These are phyloP conservation scores for Eragrostis nindensis DNA, from an alignment of 176 grass and related monocot genomes.

Conservation along the genomic window DNA sequence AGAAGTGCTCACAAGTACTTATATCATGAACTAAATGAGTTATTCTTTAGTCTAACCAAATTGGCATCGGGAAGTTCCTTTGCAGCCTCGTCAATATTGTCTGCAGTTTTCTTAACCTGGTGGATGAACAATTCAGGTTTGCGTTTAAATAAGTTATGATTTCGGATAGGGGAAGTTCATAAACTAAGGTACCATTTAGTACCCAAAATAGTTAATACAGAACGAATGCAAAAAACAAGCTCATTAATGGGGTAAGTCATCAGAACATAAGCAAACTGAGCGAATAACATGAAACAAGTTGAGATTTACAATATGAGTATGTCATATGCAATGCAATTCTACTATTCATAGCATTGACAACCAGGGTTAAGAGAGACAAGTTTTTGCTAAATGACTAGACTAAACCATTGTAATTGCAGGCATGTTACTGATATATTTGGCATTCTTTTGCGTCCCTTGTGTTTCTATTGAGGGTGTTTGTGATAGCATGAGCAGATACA, in stretches of 20 bases:
- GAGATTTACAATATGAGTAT: constrained; percentile 22
- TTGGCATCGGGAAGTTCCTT: constrained; percentile 99
- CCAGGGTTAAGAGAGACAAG: not conserved
- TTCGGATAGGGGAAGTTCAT: not conserved
- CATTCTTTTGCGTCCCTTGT: not conserved
- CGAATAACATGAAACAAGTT: not conserved
- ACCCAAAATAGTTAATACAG: not conserved
- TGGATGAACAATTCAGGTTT: constrained; percentile 22
- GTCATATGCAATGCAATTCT: not conserved
- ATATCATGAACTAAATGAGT: constrained; percentile 18
- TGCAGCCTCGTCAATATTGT: constrained; percentile 83
- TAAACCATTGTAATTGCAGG: not conserved
- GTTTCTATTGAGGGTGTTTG: not conserved
- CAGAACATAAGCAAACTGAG: not conserved
- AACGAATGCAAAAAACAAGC: not conserved
- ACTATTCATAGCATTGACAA: not conserved
- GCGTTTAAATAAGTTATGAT: not conserved
- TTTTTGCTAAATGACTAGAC: not conserved
- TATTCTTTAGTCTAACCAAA: constrained; percentile 55
- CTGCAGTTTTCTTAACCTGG: constrained; percentile 92
- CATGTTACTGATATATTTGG: not conserved
- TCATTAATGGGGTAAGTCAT: not conserved
- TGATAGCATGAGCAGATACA: constrained; percentile 4
- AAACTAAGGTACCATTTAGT: constrained; percentile 1
- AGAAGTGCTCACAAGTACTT: constrained; percentile 26